These are phyloP conservation scores for Ophiosphaerella narmari DNA, from an alignment of 2,329 filamentous ascomycete genomes.

Conservation along the genomic window DNA sequence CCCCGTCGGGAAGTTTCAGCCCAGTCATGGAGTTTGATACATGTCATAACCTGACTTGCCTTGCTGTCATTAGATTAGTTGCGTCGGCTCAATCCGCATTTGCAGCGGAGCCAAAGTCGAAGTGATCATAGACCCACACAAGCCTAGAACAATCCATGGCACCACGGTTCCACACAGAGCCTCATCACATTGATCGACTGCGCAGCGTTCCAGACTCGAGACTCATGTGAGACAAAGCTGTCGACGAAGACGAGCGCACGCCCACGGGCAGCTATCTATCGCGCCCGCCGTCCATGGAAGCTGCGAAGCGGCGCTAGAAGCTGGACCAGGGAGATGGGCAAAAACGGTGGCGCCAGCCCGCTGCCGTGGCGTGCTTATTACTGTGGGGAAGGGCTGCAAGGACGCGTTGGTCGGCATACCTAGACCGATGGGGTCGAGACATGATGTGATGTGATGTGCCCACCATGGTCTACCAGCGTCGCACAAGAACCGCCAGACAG, in stretches of 20 bases:
- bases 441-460: not conserved
- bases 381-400: not conserved
- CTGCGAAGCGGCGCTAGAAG: constrained; percentile 2
- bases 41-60: too few species aligned
- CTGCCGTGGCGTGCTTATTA: constrained; percentile 2
- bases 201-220: not conserved
- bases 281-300: not conserved
- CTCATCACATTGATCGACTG: not conserved
- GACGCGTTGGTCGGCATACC: not conserved
- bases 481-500: too few species aligned
- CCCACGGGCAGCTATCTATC: not conserved
- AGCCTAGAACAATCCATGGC: not conserved
- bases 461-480: too few species aligned
- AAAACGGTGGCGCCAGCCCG: not conserved
- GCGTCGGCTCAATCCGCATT: not conserved
- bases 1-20: too few species aligned
- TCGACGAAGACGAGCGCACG: not conserved
- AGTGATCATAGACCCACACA: not conserved
- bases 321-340: not conserved
- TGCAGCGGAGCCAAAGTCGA: not conserved
- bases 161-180: not conserved
- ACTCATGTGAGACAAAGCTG: not conserved
- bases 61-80: too few species aligned
- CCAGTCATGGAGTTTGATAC: too few species aligned
- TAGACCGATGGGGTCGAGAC: not conserved